Percentiles rank a stretch among this genome's conserved stretches.
Conservation (phyloP, 371 early-diverging fungal genomes). For the Mucor plumbeus region DNA sequence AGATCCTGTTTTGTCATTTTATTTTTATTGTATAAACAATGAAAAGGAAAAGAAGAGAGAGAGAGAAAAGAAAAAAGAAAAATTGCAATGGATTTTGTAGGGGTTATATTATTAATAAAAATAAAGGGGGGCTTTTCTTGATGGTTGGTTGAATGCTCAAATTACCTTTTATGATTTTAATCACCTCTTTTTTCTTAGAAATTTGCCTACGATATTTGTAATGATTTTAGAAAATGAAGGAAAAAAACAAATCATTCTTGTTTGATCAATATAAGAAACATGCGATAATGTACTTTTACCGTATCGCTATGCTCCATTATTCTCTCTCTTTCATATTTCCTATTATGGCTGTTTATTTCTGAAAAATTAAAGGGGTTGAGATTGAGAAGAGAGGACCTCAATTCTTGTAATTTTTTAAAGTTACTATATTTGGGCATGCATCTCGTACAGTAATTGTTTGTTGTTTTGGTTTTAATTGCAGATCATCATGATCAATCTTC, state of each 20-base stretch:
- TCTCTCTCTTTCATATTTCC: background rate
- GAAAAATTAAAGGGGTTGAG: no score
- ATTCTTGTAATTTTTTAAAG: background rate
- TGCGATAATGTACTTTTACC: no score
- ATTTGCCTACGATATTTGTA: background rate
- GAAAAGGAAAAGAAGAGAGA: background rate
- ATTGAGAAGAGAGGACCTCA: no score
- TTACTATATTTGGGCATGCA: background rate
- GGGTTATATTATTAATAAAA: conserved; percentile 9
- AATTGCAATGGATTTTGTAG: background rate
- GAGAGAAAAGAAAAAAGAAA: conserved; percentile 11
- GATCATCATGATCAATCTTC: conserved; percentile 1
- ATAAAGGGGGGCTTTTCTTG: conserved; percentile 1
- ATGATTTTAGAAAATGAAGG: background rate
- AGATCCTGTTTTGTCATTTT: conserved; percentile 34
- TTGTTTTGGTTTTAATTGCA: background rate
- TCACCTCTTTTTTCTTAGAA: conserved; percentile 6
- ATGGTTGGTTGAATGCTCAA: background rate
- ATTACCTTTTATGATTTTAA: conserved; percentile 3
- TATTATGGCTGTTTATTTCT: background rate
- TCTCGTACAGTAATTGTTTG: background rate
- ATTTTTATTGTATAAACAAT: background rate
- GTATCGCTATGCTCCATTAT: no score
- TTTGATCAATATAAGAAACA: no score
- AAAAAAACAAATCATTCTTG: no score